phyloP scores from a whole-genome alignment of 176 grass and related monocot species.

The Phoenix dactylifera region DNA sequence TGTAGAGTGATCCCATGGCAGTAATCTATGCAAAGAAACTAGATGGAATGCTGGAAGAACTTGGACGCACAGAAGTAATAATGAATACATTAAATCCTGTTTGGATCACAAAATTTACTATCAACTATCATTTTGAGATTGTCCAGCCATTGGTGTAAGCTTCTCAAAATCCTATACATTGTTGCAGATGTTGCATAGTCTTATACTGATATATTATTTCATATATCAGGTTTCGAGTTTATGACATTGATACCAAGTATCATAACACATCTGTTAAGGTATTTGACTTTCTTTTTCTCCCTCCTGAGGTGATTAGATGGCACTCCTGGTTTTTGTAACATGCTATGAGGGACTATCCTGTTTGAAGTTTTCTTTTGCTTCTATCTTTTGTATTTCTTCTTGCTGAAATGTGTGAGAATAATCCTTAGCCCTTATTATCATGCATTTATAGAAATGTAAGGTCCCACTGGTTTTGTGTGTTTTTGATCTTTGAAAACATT shows the following conservation, averaged over 20 bases:
- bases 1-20: slow-evolving; percentile 89
- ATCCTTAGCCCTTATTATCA: no score
- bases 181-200: slow-evolving; percentile 1
- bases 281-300: slow-evolving; percentile 2
- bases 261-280: slow-evolving; percentile 81
- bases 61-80: slow-evolving; percentile 90
- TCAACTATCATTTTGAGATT: slow-evolving; percentile 94
- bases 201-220: slow-evolving; percentile 15
- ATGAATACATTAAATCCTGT: slow-evolving; percentile 62
- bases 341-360: not conserved
- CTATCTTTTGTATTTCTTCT: no score
- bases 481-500: no score
- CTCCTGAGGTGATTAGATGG: not conserved
- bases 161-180: slow-evolving; percentile 8
- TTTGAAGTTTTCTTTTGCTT: no score
- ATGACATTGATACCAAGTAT: slow-evolving; percentile 89
- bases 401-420: no score
- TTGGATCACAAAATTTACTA: slow-evolving; percentile 83
- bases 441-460: no score
- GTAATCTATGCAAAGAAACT: slow-evolving; percentile 48
- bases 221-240: slow-evolving; percentile 55
- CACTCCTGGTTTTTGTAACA: not conserved
- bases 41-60: slow-evolving; percentile 74
- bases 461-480: no score
- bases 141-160: slow-evolving; percentile 80